These are phyloP conservation scores for Diversispora epigaea DNA, from an alignment of 192 early-diverging fungal species.

Conservation along the genomic window DNA sequence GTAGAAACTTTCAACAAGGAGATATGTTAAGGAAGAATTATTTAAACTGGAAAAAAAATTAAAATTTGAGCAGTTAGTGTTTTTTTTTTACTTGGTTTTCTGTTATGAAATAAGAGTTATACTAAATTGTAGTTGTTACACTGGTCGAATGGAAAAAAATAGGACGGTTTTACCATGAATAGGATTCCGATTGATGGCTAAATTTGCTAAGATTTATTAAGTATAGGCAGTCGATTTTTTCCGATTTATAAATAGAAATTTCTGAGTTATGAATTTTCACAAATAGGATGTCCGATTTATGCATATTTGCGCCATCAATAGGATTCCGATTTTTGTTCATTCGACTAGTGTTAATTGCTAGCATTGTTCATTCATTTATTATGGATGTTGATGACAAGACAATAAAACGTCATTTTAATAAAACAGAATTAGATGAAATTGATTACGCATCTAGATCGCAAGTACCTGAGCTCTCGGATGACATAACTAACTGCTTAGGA, in stretches of 20 bases:
- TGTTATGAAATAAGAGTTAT: background rate
- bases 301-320: too few species aligned
- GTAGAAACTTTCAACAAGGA: slow-evolving; percentile 29
- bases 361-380: slow-evolving; percentile 33
- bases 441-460: background rate
- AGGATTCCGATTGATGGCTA: too few species aligned
- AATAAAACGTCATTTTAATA: slow-evolving; percentile 23
- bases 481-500: background rate
- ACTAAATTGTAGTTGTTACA: background rate
- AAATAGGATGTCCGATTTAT: too few species aligned
- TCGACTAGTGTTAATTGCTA: slow-evolving; percentile 27
- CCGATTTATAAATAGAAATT: too few species aligned
- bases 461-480: slow-evolving; percentile 12
- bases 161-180: too few species aligned
- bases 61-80: slow-evolving; percentile 28
- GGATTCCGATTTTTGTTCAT: too few species aligned
- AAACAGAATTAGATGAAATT: slow-evolving; percentile 27
- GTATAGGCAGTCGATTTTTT: too few species aligned
- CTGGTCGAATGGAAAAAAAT: too few species aligned
- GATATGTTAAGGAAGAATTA: slow-evolving; percentile 26
- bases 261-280: too few species aligned
- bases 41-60: slow-evolving; percentile 12
- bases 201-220: too few species aligned
- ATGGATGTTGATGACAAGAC: slow-evolving; percentile 29
- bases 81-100: background rate